These are phyloP conservation scores for Yueomyces sp. DNA, from an alignment of 805 yeast species.

Conservation along the genomic window DNA sequence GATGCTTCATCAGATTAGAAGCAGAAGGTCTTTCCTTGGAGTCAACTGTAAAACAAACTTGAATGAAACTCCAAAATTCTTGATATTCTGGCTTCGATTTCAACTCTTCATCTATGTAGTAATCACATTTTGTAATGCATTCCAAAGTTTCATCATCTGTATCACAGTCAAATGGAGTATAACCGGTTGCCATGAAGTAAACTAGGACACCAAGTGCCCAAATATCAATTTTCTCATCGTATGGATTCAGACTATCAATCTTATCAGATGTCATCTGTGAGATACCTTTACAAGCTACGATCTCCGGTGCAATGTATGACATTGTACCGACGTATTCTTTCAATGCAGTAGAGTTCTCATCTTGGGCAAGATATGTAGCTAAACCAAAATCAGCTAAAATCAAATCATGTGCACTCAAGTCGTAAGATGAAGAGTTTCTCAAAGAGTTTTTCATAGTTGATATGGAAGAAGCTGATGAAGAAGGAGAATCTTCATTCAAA, in stretches of 20 bases:
- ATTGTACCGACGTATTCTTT: conserved; percentile 52
- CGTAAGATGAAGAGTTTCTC: conserved; percentile 22
- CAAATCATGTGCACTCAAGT: conserved; percentile 21
- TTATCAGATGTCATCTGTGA: conserved; percentile 9
- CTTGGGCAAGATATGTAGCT: conserved; percentile 34
- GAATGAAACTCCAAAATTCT: conserved; percentile 42
- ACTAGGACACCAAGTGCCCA: conserved; percentile 70
- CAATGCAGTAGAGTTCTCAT: conserved; percentile 19
- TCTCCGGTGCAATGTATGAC: conserved; percentile 67
- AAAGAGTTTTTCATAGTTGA: neutral
- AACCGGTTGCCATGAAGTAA: conserved; percentile 60
- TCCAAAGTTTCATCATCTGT: conserved; percentile 52
- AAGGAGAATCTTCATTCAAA: conserved; percentile 3
- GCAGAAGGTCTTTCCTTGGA: conserved; percentile 34
- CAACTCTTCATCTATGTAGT: conserved; percentile 43
- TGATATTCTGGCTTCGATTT: conserved; percentile 35
- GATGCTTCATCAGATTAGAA: conserved; percentile 30
- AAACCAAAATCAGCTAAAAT: conserved; percentile 40
- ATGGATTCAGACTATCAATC: conserved; percentile 21
- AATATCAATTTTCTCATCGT: conserved; percentile 48
- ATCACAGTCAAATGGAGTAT: conserved; percentile 69
- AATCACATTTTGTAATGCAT: conserved; percentile 48
- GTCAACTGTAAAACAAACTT: conserved; percentile 35
- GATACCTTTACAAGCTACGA: conserved; percentile 30
- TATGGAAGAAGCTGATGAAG: neutral